Evolutionary conservation across 345 rosid species (phyloP), one percentile per base, ranked within the genome.

Genomic region (Aquilaria sinensis): DNA sequence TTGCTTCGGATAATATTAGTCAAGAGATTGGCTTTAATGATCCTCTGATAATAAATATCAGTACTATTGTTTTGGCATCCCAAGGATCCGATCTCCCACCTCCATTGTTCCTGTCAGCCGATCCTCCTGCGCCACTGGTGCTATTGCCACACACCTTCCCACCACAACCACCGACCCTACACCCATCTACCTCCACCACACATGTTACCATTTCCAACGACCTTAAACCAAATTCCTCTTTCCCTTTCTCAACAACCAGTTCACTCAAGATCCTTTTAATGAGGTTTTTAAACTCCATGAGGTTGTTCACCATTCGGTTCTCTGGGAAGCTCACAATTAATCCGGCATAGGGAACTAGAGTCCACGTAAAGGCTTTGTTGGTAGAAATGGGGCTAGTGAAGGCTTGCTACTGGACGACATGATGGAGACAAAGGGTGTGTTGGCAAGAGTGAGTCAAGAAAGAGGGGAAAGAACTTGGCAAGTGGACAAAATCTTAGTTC

Each of bases 41-140:
- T 85, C 67, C 70, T 83, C 65, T 70, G 88, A 73, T 94, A 90
- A 52, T 79, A 88, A 62, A 65, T 60, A 47, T 94, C 96, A 11
- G 83, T 81, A 15, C 48, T 53, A 61, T 86, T 78, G 51, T 56
- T 74, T 73, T 34, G 43, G 74, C 77, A 14, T 66, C 82, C 61
- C 76, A 80, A 12, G 66, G 74, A 31, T 67, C 79, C 12, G 78
- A 67, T 15, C 88, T 79, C 33, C 83, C 71, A 4, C 80, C 79
- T 12, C 78, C 81, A 6, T 75, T 71, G 0, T 79, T 72, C 2
- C 88, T 79, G 0, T 81, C 83, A 58, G 61, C 54, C 61, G 4
- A 37, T 37, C 77, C 74, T 0, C 81, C 73, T 2, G 85, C 79
- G 0, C 23, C 23, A 23, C 23, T 1, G 1, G 23, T 23, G 23